A percentile compares a stretch with the other conserved stretches of the same genome.
Conservation (phyloP, 305 asterid species). For the Ilex paraguariensis region DNA sequence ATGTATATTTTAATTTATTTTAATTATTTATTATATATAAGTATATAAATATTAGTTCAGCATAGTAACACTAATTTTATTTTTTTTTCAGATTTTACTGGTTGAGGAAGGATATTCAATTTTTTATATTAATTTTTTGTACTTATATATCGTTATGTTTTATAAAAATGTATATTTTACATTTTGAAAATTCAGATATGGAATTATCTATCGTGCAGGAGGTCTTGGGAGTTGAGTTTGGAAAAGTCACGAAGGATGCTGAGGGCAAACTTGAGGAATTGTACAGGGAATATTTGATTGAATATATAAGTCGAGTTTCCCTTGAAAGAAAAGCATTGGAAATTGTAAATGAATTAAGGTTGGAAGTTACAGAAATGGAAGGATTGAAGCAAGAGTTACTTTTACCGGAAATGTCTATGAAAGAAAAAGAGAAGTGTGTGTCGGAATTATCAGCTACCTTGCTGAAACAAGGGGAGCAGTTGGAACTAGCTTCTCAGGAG, state of each 20-base stretch:
- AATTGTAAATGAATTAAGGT: constrained; percentile 46
- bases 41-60: too few relatives aligned
- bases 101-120: too few relatives aligned
- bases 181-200: constrained; percentile 51
- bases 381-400: constrained; percentile 45
- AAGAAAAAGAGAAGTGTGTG: constrained; percentile 42
- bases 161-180: too few relatives aligned
- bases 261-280: constrained; percentile 28
- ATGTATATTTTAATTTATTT: too few relatives aligned
- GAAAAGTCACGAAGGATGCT: constrained; percentile 47
- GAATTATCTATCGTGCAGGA: constrained; percentile 41
- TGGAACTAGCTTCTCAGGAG: constrained; percentile 47
- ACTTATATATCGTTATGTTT: too few relatives aligned
- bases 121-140: too few relatives aligned
- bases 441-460: constrained; percentile 37
- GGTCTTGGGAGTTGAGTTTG: constrained; percentile 34
- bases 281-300: constrained; percentile 28
- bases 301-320: constrained; percentile 29
- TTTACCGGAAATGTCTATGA: constrained; percentile 29
- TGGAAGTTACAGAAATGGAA: constrained; percentile 49
- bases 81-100: too few relatives aligned
- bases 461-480: constrained; percentile 41
- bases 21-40: too few relatives aligned
- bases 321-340: constrained; percentile 35
- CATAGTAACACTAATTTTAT: too few relatives aligned